Conservation (phyloP, 225 moss, liverwort and hornwort genomes). For the Bryum argenteum region DNA sequence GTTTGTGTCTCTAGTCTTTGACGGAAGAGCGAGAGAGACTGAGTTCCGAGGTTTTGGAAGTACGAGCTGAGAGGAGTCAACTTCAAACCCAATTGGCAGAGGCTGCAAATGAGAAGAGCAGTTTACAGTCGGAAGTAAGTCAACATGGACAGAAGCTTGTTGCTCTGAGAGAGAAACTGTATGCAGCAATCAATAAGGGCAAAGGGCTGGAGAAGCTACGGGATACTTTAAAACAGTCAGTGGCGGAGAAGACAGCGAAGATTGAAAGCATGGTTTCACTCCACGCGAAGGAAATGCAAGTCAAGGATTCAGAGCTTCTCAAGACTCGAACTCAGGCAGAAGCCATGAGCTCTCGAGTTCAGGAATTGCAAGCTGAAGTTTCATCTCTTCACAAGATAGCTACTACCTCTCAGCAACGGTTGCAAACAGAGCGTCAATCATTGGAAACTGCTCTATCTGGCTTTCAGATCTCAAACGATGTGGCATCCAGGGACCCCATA, state of each 20-base stretch:
- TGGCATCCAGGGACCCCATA: conserved; percentile 39
- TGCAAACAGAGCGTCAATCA: conserved; percentile 47
- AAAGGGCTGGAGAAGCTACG: conserved; percentile 79
- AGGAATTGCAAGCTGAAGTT: conserved; percentile 52
- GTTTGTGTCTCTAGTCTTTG: conserved; percentile 38
- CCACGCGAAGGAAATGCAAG: conserved; percentile 45
- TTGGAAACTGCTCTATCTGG: conserved; percentile 50
- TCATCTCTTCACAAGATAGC: conserved; percentile 36
- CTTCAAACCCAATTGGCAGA: conserved; percentile 39
- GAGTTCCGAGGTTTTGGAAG: conserved; percentile 45
- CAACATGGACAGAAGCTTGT: conserved; percentile 69
- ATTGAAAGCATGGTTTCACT: conserved; percentile 43
- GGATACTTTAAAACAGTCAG: conserved; percentile 61
- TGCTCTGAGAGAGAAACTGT: conserved; percentile 69
- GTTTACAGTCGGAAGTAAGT: conserved; percentile 39
- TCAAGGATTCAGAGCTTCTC: conserved; percentile 54
- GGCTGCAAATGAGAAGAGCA: conserved; percentile 43
- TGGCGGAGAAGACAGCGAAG: conserved; percentile 49
- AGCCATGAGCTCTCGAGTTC: conserved; percentile 34
- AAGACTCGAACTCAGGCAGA: conserved; percentile 31
- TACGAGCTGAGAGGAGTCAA: conserved; percentile 39
- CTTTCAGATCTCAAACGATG: conserved; percentile 38
- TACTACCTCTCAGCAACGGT: conserved; percentile 38
- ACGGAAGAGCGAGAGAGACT: conserved; percentile 51
- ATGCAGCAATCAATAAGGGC: conserved; percentile 78